Base-by-base conservation (phyloP, 169 alveolate genomes). In the Amoebophrya sp. region DNA sequence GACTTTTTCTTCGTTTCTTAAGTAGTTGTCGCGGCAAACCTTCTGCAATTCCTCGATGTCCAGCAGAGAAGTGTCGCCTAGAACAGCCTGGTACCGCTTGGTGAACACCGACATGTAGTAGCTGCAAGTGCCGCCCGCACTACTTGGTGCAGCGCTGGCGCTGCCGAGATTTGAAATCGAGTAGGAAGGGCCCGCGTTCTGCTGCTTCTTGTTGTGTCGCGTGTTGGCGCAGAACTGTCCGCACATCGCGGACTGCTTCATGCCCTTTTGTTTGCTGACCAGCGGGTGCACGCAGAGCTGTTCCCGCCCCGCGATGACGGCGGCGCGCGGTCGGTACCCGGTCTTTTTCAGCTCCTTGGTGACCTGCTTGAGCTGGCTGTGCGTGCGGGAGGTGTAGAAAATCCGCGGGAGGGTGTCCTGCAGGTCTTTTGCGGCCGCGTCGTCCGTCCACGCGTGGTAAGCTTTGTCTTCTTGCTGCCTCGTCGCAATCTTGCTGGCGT, bases 361-460 rank as follows among this genome's bases (percentile, higher is more conserved):
- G 10, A 66, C 91, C 83, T 89, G 91, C 40, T 66, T 53, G 39
- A 89, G 40, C 47, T 89, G 91, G 40, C 91, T 89, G 32, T 89
- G 91, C 14, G 91, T 89, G 23, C 91, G 54, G 29, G 88, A 41
- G 40, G 91, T 38, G 39, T 89, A 89, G 2, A 40, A 33, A n/a
- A 89, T 89, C n/a, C 66, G 29, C 83, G 77, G 91, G 38, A 77
- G 23, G 18, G 39, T n/a, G 35, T 32, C 18, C 18, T 77, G 10
- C 33, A 29, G 10, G 40, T 32, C 39, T 29, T 32, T 33, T 7
- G 91, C 77, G 23, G 77, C 35, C 29, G 1, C 39, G 29, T 40
- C 91, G 66, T 47, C 66, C 66, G 66, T 47, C 66, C 66, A 47
- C 66, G 66, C 66, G 66, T 47, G 66, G 18, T 47, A 47, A 47